A percentile compares a stretch with the other conserved stretches of the same genome.
Conservation (phyloP, 306 rosid genomes). For the Aeschynomene evenia region DNA sequence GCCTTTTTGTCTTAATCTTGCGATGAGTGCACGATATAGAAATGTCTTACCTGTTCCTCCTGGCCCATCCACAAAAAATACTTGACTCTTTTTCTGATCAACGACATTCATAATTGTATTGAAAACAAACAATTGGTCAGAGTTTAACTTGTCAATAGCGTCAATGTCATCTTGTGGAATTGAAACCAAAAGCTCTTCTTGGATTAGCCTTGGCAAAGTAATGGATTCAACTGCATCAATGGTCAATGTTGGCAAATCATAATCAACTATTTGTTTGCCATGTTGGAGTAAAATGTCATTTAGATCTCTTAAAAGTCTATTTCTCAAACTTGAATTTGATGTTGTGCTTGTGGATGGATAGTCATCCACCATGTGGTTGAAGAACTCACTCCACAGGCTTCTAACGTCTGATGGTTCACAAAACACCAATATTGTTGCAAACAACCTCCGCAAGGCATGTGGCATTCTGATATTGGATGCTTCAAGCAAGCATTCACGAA, state of each 20-base stretch:
- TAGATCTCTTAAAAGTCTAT: neutral
- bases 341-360: neutral
- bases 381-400: neutral
- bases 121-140: too few species aligned
- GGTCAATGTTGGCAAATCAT: too few species aligned
- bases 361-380: neutral
- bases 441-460: neutral
- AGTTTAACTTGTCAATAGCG: neutral
- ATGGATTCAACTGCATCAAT: neutral
- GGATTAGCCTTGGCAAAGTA: neutral
- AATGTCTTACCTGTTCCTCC: too few species aligned
- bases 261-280: too few species aligned
- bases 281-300: too few species aligned
- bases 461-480: neutral
- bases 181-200: neutral
- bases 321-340: neutral
- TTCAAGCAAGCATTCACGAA: too few species aligned
- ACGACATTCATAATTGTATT: too few species aligned
- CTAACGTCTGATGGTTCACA: neutral
- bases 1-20: too few species aligned
- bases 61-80: too few species aligned
- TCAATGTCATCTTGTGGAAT: neutral
- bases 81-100: too few species aligned
- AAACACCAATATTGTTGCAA: neutral
- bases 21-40: too few species aligned